Base-by-base conservation (phyloP, 805 yeast species). In the Candida wancherniae region DNA sequence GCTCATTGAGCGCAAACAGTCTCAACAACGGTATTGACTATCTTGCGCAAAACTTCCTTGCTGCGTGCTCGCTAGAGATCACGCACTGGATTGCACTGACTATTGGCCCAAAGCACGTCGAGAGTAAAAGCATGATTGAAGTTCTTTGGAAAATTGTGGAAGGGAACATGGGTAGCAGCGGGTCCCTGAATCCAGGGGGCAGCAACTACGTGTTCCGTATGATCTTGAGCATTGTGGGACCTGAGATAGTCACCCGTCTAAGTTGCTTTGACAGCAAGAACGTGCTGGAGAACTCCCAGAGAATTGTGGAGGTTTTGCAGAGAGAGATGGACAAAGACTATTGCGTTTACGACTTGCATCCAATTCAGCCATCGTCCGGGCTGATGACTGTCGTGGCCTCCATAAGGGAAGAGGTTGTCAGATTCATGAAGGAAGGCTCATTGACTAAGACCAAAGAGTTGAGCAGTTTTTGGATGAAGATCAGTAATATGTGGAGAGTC, bases 11-110 rank as follows among this genome's bases (percentile, higher is more conserved):
- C 41, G 52, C 69, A 7, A 79, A 77, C 4, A 70, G 76, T 4
- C 62, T 86, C 23, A 69, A 68, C 28, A 84, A 83, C 34, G 97
- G 96, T 0, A 63, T 90, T 20, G 97, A 88, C 48, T 86, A 88
- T 48, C 82, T 90, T 44, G 64, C 83, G 26, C 95, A 88, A 47
- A 82, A 85, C 3, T 83, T 84, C 40, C 63, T 90, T 42, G 63
- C 83, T 2, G 53, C 73, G 45, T 43, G 81, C 69, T 73, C 57
- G 59, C 26, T 56, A 15, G 56, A 57, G 20, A 54, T 63, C 15
- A 48, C 63, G 12, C 53, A 46, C 28, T 64, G 68, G 67, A 27
- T 49, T 4, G 28, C 42, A 9, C 31, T 34, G 8, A 39, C 37
- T 23, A 44, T 50, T 11, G 45, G 45, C 7, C 34, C 43, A 5